These are phyloP conservation scores for Pisolithus albus DNA, from an alignment of 768 basidiomycete genomes.

Conservation along the genomic window DNA sequence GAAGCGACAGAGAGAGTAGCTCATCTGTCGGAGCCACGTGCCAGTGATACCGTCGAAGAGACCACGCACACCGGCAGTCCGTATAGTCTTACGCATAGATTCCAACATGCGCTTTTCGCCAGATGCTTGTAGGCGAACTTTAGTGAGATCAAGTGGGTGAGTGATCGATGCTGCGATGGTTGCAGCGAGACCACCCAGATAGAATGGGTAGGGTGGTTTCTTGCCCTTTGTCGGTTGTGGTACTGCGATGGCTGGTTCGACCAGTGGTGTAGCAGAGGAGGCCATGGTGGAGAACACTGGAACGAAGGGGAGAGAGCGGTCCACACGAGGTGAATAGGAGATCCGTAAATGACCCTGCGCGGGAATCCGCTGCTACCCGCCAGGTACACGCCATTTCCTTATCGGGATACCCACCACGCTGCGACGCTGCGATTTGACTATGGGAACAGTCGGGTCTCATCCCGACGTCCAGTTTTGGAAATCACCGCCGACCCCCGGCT, in stretches of 20 bases:
- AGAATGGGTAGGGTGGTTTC: conserved; percentile 81
- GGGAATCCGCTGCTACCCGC: neutral
- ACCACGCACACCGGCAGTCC: conserved; percentile 65
- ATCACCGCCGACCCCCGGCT: neutral
- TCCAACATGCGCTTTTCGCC: conserved; percentile 89
- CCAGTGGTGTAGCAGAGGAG: conserved; percentile 3
- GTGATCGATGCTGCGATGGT: conserved; percentile 87
- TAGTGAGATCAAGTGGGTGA: conserved; percentile 84
- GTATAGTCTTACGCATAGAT: conserved; percentile 75
- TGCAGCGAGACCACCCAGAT: conserved; percentile 81
- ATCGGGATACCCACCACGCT: neutral
- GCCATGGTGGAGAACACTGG: conserved; percentile 9
- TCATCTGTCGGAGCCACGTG: conserved; percentile 90
- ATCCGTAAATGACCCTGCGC: neutral
- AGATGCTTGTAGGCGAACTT: conserved; percentile 86
- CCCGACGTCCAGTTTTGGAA: neutral
- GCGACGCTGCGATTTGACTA: neutral
- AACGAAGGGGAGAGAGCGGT: neutral
- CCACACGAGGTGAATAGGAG: neutral
- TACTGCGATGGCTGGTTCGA: conserved; percentile 1
- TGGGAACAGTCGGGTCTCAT: neutral
- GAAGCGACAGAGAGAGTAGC: conserved; percentile 87
- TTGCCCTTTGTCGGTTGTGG: conserved; percentile 19
- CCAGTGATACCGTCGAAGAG: conserved; percentile 84
- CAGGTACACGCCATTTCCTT: neutral